These are phyloP conservation scores for Excoecaria cochinchinensis DNA, from an alignment of 345 rosid genomes.

Conservation along the genomic window DNA sequence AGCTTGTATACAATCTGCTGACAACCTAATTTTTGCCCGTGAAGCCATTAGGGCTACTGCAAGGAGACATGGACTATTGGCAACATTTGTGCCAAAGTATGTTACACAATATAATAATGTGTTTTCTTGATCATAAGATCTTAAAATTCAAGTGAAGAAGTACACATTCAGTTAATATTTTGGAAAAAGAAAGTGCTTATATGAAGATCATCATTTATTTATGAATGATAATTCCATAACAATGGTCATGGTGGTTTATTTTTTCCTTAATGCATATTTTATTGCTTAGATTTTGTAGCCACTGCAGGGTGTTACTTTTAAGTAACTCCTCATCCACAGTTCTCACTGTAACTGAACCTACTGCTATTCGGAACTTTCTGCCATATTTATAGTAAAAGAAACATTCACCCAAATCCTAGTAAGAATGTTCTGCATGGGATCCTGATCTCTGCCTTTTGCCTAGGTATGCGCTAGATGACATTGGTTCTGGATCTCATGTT, in stretches of 20 bases:
- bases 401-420: neutral
- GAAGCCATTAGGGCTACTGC: constrained; percentile 80
- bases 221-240: neutral
- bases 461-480: constrained; percentile 80
- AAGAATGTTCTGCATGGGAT: neutral
- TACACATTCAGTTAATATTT: neutral
- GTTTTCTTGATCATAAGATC: neutral
- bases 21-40: constrained; percentile 72
- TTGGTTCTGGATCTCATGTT: constrained; percentile 96
- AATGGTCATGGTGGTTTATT: neutral
- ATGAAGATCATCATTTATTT: neutral
- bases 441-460: constrained; percentile 11
- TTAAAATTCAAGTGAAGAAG: neutral
- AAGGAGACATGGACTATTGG: constrained; percentile 77
- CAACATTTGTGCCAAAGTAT: constrained; percentile 92
- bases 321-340: neutral
- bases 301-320: neutral
- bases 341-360: neutral
- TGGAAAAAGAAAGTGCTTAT: neutral
- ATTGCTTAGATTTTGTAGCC: neutral
- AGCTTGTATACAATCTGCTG: constrained; percentile 59
- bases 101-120: constrained; percentile 22
- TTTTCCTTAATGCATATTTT: neutral
- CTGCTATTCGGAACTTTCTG: neutral
- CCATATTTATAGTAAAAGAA: neutral